phyloP scores from a whole-genome alignment of 352 stramenopile genomes.

The Vaucheria bursata region DNA sequence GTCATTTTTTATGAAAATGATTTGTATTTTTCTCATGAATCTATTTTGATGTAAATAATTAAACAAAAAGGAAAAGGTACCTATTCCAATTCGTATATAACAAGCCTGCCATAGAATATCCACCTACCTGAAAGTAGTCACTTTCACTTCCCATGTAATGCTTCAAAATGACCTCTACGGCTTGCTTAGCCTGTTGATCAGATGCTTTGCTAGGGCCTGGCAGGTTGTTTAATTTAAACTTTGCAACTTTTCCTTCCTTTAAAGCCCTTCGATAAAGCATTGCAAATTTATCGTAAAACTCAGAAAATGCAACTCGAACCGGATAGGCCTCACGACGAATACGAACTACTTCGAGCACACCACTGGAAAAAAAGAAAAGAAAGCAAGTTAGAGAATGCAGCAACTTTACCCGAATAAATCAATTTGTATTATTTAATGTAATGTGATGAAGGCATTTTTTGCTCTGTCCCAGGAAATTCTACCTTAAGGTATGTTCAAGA shows the following conservation, averaged over 20 bases:
- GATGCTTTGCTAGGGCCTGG: slow-evolving; percentile 12
- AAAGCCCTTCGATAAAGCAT: slow-evolving; percentile 22
- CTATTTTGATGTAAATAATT: no score
- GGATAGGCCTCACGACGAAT: slow-evolving; percentile 80
- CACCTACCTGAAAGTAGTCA: slow-evolving; percentile 9
- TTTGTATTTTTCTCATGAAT: no score
- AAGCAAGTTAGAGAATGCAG: neutral
- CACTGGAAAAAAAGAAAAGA: slow-evolving; percentile 13
- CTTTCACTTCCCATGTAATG: slow-evolving; percentile 12
- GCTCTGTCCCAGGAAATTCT: no score
- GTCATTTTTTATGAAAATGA: no score
- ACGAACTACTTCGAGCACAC: slow-evolving; percentile 71
- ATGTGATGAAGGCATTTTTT: no score
- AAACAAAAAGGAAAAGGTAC: no score
- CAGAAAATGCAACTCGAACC: slow-evolving; percentile 47
- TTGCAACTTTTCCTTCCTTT: neutral
- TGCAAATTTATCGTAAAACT: slow-evolving; percentile 56
- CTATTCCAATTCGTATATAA: no score
- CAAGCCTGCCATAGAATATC: no score
- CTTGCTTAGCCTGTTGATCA: slow-evolving; percentile 22
- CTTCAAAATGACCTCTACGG: slow-evolving; percentile 19
- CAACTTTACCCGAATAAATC: no score
- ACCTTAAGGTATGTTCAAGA: no score
- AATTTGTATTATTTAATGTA: no score
- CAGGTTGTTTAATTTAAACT: no score